These are phyloP conservation scores for Hydrangea macrophylla DNA, from an alignment of 148 eudicot genomes.

Conservation along the genomic window DNA sequence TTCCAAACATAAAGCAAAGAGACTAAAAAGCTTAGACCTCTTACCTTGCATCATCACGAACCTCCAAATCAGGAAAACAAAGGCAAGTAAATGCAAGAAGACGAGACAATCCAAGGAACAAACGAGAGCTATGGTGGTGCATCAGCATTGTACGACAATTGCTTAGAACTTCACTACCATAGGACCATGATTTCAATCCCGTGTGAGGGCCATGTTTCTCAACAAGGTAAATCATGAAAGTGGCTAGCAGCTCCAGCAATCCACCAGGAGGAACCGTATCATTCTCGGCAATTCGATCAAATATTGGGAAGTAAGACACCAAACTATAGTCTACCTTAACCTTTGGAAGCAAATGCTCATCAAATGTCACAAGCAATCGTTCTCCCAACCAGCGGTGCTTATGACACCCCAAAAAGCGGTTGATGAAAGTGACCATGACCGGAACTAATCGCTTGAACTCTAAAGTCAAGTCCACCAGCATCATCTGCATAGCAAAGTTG, in stretches of 20 bases:
- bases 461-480: slow-evolving; percentile 59
- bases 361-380: slow-evolving; percentile 73
- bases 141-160: slow-evolving; percentile 83
- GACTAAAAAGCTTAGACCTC: not conserved
- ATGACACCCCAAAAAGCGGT: slow-evolving; percentile 68
- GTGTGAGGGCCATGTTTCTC: slow-evolving; percentile 80
- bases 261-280: slow-evolving; percentile 67
- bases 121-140: slow-evolving; percentile 81
- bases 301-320: slow-evolving; percentile 66
- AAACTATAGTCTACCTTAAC: slow-evolving; percentile 52
- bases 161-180: slow-evolving; percentile 77
- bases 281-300: slow-evolving; percentile 75
- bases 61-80: slow-evolving; percentile 93
- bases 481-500: slow-evolving; percentile 44
- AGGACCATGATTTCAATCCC: slow-evolving; percentile 83
- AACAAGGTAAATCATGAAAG: slow-evolving; percentile 54
- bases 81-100: slow-evolving; percentile 80
- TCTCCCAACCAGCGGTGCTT: slow-evolving; percentile 83
- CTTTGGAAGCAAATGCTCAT: slow-evolving; percentile 68
- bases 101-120: slow-evolving; percentile 80
- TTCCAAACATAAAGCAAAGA: not conserved
- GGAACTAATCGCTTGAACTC: slow-evolving; percentile 78
- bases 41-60: slow-evolving; percentile 96
- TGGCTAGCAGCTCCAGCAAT: slow-evolving; percentile 64
- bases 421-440: slow-evolving; percentile 55